A percentile compares a stretch with the other conserved stretches of the same genome.
phyloP scores from a whole-genome alignment of 2,329 filamentous ascomycete genomes.

The Paramyrothecium sp. region DNA sequence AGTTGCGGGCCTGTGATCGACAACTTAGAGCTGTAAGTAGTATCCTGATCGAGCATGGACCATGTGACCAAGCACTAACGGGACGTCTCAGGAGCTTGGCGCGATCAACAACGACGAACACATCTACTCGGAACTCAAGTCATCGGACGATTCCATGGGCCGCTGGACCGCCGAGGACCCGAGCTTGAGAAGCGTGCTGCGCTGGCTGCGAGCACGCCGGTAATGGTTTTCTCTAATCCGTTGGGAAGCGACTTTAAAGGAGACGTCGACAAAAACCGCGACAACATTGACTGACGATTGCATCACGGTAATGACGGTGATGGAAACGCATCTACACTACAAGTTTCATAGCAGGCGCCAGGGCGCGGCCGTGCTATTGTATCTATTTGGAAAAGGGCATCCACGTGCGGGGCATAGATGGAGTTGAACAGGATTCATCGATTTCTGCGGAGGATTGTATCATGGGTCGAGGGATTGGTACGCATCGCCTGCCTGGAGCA shows the following conservation, averaged over 20 bases:
- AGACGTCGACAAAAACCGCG: constrained; percentile 5
- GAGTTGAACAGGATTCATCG: too few species aligned
- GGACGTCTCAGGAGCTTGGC: constrained; percentile 46
- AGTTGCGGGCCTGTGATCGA: constrained; percentile 53
- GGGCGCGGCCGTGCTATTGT: too few species aligned
- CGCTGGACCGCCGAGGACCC: constrained; percentile 65
- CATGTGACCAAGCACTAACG: background rate
- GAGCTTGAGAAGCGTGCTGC: constrained; percentile 53
- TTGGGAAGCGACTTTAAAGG: constrained; percentile 1
- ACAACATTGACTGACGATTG: background rate
- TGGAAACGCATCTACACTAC: too few species aligned
- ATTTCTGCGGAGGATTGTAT: too few species aligned
- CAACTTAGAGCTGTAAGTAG: constrained; percentile 55
- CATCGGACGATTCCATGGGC: constrained; percentile 51
- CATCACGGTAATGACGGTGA: background rate
- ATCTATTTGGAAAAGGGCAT: too few species aligned
- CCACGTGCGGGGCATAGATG: too few species aligned
- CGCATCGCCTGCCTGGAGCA: background rate
- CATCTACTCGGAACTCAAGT: constrained; percentile 55
- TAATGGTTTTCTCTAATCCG: constrained; percentile 6
- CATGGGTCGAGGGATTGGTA: background rate
- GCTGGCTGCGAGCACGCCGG: constrained; percentile 50
- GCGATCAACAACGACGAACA: constrained; percentile 58
- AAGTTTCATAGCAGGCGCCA: too few species aligned
- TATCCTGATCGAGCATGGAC: background rate